Evolutionary conservation across 2,329 filamentous ascomycete species (phyloP), one percentile per base, ranked within the genome.

Genomic region (Pseudogymnoascus sp.): DNA sequence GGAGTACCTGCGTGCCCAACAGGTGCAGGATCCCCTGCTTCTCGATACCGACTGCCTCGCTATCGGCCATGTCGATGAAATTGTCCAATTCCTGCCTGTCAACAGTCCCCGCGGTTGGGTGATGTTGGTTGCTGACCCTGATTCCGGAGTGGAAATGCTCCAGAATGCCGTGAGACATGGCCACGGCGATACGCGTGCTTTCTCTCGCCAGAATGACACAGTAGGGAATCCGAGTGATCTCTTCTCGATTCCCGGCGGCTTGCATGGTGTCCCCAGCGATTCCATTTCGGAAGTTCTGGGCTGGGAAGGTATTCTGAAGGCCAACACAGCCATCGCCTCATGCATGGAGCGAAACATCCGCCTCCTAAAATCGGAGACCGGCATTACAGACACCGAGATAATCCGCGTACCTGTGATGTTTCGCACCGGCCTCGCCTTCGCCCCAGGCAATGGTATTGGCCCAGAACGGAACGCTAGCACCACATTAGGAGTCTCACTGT

Each of bases 1-100:
- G 1, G 62, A 64, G 1, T 73, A 72, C 28, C 65, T 78, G 4
- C 58, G 69, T 4, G 73, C 70, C 0, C 75, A 78, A 58, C 72
- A 71, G 19, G 62, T 70, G 1, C 75, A 78, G 45, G 65, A 70
- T 3, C 74, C 75, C 0, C 62, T 78, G 2, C 61, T 71, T 0
- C 66, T 78, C 0, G 75, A 75, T 39, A 67, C 71, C 0, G 69
- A 69, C 4, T 75, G 72, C 70, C 69, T 75, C 1, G 60, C 52
- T 0, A 65, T 72, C 2, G 72, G 73, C 0, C 73, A 75, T 58
- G 70, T 75, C 8, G 72, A 75, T 39, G 72, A 75, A 60, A 69
- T 74, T n/a, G 65, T 75, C 1, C 72, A 74, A 60, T 73, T 74
- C 61, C 38, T 74, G 1, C 71, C 72, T 0, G 66, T 63, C n/a